Conservation (phyloP, 805 yeast genomes). For the Myxozyma neotropica region DNA sequence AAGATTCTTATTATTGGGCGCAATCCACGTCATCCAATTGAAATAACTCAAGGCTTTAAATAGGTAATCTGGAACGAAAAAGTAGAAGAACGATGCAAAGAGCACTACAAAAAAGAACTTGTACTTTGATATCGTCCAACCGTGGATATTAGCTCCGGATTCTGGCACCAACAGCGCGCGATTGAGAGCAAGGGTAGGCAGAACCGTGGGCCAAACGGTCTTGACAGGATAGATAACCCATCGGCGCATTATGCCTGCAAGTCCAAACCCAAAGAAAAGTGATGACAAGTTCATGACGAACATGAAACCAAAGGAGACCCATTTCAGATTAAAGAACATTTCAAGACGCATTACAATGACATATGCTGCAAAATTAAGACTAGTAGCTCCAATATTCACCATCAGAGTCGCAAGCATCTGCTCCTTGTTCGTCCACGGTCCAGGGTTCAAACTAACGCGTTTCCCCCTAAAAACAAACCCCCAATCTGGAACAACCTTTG, state of each 20-base stretch:
- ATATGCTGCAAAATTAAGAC: background rate
- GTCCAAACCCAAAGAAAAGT: conserved; percentile 65
- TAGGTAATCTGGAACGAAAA: conserved; percentile 68
- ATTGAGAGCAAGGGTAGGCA: conserved; percentile 53
- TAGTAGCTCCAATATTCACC: conserved; percentile 11
- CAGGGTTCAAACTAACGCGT: conserved; percentile 55
- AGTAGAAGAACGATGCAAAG: conserved; percentile 53
- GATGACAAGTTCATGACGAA: conserved; percentile 55
- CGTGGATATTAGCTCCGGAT: conserved; percentile 52
- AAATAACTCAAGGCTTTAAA: conserved; percentile 63
- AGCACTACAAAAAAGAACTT: conserved; percentile 52
- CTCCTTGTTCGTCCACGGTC: conserved; percentile 66
- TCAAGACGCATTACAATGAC: background rate
- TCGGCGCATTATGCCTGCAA: conserved; percentile 64
- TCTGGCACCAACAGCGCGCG: conserved; percentile 41
- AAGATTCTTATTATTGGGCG: conserved; percentile 49
- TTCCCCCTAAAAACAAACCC: conserved; percentile 39
- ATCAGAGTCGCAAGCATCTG: conserved; percentile 61
- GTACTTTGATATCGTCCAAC: conserved; percentile 61
- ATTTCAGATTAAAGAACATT: conserved; percentile 42
- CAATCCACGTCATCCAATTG: conserved; percentile 52
- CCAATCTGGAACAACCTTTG: conserved; percentile 46
- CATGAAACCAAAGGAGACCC: conserved; percentile 54
- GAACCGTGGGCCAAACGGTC: conserved; percentile 58
- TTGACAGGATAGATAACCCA: conserved; percentile 60